Base-by-base conservation (phyloP, 768 basidiomycete genomes). In the Naganishia friedmannii region DNA sequence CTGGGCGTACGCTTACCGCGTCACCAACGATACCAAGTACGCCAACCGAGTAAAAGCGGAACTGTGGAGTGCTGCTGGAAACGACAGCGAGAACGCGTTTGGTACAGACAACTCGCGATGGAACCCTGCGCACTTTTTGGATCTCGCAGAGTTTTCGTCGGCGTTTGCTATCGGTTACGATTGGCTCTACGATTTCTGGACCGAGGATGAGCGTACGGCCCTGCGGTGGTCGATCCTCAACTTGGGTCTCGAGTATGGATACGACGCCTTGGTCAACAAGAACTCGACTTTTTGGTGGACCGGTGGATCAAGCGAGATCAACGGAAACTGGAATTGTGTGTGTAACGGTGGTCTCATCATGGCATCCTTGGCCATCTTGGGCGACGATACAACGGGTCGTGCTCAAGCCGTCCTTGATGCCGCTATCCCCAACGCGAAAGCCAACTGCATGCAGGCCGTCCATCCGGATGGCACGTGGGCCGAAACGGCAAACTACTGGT, bases 251-350 rank as follows among this genome's bases (percentile, higher is more conserved):
- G 81, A 77, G 68, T 86, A 84, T 53, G 94, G 93, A 74, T 73
- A 87, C 51, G 73, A 75, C 26, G 87, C 86, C 1, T 88, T 85
- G 73, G 83, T 83, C 29, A 78, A 80, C 66, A 76, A 83, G 53
- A 72, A 77, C 32, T 74, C 48, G 19, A 73, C 66, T 12, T 72
- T 17, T 67, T 96, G 93, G 93, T 96, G 93, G 93, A 76, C 79
- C 19, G 78, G 78, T 26, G 57, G 65, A 19, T 66, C 69, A n/a
- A 73, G 53, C 46, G 70, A 67, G 31, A 73, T 86, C 55, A 85
- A 85, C 71, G 95, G 95, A 23, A 99, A 98, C 84, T 99, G 96
- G 96, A 99, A 99, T 80, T 97, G 95, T 80, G 83, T 84, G 68
- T 93, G 89, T 84, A 98, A 97, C 80, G 86, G 87, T 56, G 96